Evolutionary conservation across 1,139 yeast genomes (phyloP), one percentile per base, ranked within the genome.

Genomic region (Meyerozyma sp.): DNA sequence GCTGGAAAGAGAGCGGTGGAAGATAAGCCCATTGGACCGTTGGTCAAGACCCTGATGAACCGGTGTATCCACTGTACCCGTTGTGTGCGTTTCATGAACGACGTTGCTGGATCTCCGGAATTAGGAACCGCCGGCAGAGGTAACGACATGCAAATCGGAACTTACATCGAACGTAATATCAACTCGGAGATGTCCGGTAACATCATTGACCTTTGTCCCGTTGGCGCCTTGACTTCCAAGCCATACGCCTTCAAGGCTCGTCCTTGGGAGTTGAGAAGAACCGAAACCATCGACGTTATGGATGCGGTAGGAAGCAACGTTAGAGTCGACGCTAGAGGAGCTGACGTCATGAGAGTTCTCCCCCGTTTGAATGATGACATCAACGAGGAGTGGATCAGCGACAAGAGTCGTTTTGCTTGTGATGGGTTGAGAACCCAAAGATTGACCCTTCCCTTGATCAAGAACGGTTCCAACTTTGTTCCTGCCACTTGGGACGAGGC

Each of bases 31-130:
- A 80, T 88, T 63, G 96, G 96, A 36, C 96, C 96, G 5, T 75
- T 88, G 59, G 85, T 88, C 58, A 88, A 88, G 70, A 88, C 96
- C 41, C 82, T 91, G 40, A 88, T 88, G 96, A 88, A 88, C 70
- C 79, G 96, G 67, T 88, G 96, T 70, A 88, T 88, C 58, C 96
- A 88, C 67, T 88, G 96, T 70, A 88, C 96, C 26, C 79, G 96
- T 64, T 88, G 96, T 75, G 90, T 88, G 32, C 81, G 96, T 62
- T 88, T 88, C 66, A 75, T 90, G 75, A 88, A 88, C 65, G 96
- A 88, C 61, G 84, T 88, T 51, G 96, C 96, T 36, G 96, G 96
- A 53, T 94, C 95, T 30, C 91, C 95, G 25, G 96, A 88, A 66
- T 77, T 88, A 50, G 96, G 96, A 55, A 80, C 93, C 49, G 65